A percentile compares a stretch with the other conserved stretches of the same genome.
phyloP scores from a whole-genome alignment of 441 rosid genomes.

The Euphorbia schlechtendalii region DNA sequence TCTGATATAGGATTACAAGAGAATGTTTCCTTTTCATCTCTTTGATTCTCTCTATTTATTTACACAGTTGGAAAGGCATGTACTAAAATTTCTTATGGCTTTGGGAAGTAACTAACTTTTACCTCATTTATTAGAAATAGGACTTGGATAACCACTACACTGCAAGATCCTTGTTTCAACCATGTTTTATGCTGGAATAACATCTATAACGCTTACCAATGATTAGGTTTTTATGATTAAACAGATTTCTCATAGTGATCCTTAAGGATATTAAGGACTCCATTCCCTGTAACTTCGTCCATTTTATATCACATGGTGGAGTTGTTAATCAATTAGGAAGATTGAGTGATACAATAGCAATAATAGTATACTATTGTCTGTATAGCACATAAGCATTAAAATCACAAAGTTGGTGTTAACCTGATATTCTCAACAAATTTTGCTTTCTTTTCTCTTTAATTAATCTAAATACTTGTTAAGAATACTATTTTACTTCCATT shows the following conservation, averaged over 20 bases:
- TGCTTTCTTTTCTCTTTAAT: too few species aligned
- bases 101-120: not conserved
- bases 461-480: not conserved
- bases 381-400: not conserved
- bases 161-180: not conserved
- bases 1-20: too few species aligned
- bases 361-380: not conserved
- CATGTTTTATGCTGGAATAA: not conserved
- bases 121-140: not conserved
- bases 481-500: not conserved
- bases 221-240: not conserved
- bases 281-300: too few species aligned
- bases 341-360: not conserved
- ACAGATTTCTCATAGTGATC: not conserved
- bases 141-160: not conserved
- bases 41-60: not conserved
- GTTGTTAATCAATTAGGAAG: too few species aligned
- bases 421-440: not conserved
- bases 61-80: too few species aligned
- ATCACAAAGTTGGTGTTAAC: not conserved
- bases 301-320: not conserved
- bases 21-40: not conserved
- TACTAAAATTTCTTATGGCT: not conserved
- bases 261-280: not conserved
- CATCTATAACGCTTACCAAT: not conserved